Percentiles rank a stretch among this genome's conserved stretches.
These are phyloP conservation scores for Sporopachydermia lactativora DNA, from an alignment of 805 yeast species.

Conservation along the genomic window DNA sequence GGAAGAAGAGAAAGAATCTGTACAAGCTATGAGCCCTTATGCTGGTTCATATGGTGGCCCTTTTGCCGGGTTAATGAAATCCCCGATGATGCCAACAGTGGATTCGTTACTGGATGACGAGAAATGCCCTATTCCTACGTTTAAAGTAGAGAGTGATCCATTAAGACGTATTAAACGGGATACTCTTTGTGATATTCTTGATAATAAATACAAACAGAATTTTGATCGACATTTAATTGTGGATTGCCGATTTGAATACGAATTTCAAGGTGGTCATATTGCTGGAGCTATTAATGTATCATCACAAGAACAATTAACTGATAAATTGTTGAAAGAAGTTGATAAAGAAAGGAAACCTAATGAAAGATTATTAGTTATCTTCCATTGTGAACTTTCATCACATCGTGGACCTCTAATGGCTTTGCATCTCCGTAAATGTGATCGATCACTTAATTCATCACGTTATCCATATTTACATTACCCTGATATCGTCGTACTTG, in stretches of 20 bases:
- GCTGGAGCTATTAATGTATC: constrained; percentile 68
- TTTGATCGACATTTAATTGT: constrained; percentile 49
- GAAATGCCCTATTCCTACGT: constrained; percentile 24
- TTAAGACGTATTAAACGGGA: constrained; percentile 52
- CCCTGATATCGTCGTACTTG: constrained; percentile 79
- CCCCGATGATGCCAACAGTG: constrained; percentile 8
- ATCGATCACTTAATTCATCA: constrained; percentile 58
- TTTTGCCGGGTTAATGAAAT: constrained; percentile 4
- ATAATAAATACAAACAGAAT: constrained; percentile 33
- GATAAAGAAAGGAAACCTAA: constrained; percentile 11
- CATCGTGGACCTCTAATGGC: constrained; percentile 95
- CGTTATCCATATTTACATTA: constrained; percentile 70
- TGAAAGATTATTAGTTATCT: constrained; percentile 42
- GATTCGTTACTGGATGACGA: constrained; percentile 10
- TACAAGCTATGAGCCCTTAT: constrained; percentile 10
- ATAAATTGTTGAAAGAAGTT: constrained; percentile 28
- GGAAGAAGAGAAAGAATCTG: constrained; percentile 13
- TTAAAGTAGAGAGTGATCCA: constrained; percentile 38
- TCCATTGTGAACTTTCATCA: constrained; percentile 91
- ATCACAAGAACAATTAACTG: constrained; percentile 54
- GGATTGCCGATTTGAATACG: constrained; percentile 91
- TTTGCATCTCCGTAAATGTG: constrained; percentile 66
- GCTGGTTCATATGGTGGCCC: constrained; percentile 8
- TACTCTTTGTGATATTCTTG: constrained; percentile 42
- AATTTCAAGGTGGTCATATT: constrained; percentile 87